Base-by-base conservation (phyloP, 345 rosid species). In the Pistacia vera region DNA sequence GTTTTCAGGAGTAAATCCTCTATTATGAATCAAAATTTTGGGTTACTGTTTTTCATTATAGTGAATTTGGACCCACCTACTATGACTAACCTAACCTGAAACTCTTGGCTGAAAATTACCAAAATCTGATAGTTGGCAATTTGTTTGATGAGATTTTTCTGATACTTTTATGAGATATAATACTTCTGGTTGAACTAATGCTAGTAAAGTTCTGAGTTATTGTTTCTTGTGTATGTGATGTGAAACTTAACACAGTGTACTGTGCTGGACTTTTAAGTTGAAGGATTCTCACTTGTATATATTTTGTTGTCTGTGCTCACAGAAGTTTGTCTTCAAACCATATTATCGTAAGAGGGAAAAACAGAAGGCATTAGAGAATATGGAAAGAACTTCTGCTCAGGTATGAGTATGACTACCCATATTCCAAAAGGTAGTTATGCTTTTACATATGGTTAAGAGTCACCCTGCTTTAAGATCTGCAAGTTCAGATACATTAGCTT, bases 241-340 rank as follows among this genome's bases (percentile, higher is more conserved):
- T 54, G 57, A 54, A 54, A 54, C 18, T 54, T 54, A n/a, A 63
- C 49, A 33, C 22, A 22, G 2, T 52, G 48, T 18, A 49, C 36
- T 60, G 59, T 30, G 16, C 12, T 62, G 30, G 30, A 25, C 51
- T 60, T 49, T 12, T 54, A 54, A 44, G 55, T 51, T 51, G 35
- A 44, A 51, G 52, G 54, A 59, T 67, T 57, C 25, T 69, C 54
- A 54, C 16, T 14, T 75, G 3, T 67, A 69, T 36, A 22, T 38
- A 35, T 22, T 66, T 30, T 68, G 13, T 38, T 71, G 35, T 63
- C 20, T 68, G 17, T 49, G 61, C 66, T 48, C 82, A 82, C 90
- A 96, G 98, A 97, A 83, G 87, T 89, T 85, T 63, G 80, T 97
- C 59, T 78, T 92, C 77, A 94, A 94, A 80, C 98, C 99, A 14